Evolutionary conservation across 2,329 filamentous ascomycete genomes (phyloP).

Genomic region (Aspergillus sp.): DNA sequence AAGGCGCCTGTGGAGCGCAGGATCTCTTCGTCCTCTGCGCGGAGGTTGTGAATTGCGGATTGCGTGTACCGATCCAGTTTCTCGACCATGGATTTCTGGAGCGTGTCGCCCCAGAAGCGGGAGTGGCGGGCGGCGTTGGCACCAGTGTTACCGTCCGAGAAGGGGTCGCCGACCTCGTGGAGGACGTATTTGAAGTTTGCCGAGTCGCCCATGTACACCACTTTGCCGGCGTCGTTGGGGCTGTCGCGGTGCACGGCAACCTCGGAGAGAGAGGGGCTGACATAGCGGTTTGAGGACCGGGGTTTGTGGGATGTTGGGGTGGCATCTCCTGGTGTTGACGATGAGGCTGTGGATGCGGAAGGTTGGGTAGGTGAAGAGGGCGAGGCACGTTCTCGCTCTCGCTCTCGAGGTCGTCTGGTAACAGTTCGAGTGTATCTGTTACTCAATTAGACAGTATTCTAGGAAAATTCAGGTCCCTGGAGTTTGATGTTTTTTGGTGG

Average conservation of each 20-base stretch:
- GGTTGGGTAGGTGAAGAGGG: neutral
- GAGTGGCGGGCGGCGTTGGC: neutral
- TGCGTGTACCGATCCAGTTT: neutral
- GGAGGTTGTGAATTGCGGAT: neutral
- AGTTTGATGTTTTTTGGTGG: neutral
- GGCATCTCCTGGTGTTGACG: neutral
- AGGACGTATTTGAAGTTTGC: slow-evolving; percentile 7
- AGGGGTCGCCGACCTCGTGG: slow-evolving; percentile 3
- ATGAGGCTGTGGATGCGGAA: neutral
- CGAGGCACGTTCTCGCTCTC: neutral
- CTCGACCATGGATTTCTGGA: slow-evolving; percentile 1
- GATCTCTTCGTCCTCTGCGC: neutral
- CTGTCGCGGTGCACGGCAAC: neutral
- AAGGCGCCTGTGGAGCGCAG: neutral
- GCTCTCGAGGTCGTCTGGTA: neutral
- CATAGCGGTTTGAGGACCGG: neutral
- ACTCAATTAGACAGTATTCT: neutral
- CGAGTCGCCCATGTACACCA: slow-evolving; percentile 5
- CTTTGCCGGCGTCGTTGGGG: slow-evolving; percentile 1
- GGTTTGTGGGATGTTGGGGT: neutral
- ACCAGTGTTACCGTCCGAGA: neutral
- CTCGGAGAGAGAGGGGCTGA: slow-evolving; percentile 1
- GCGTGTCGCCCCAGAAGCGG: slow-evolving; percentile 5
- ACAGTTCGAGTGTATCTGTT: neutral
- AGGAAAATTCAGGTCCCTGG: neutral